Conservation (phyloP, 352 stramenopile species). For the Blastocystis sp. region DNA sequence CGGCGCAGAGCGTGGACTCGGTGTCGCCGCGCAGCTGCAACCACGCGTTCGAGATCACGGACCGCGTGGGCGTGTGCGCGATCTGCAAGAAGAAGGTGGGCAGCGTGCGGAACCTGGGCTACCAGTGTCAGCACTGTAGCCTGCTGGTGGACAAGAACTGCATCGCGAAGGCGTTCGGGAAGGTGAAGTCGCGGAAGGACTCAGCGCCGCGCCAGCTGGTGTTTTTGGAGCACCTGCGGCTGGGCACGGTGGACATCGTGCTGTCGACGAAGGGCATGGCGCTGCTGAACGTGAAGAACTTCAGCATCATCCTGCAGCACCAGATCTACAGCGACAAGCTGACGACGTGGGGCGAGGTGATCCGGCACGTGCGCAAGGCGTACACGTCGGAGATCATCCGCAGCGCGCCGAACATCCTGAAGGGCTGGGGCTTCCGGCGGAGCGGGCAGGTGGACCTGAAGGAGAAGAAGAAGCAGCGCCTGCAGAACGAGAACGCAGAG, state of each 20-base stretch:
- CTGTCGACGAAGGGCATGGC: slow-evolving; percentile 33
- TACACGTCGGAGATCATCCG: slow-evolving; percentile 57
- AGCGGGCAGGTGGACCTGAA: slow-evolving; percentile 2
- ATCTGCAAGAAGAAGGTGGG: slow-evolving; percentile 46
- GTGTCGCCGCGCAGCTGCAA: neutral
- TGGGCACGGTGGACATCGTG: slow-evolving; percentile 53
- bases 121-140: slow-evolving; percentile 43
- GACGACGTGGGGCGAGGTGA: slow-evolving; percentile 21
- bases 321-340: slow-evolving; percentile 62
- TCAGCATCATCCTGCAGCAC: slow-evolving; percentile 56
- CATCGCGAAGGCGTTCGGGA: slow-evolving; percentile 17
- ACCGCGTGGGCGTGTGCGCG: slow-evolving; percentile 10
- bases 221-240: slow-evolving; percentile 60
- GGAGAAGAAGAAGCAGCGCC: slow-evolving; percentile 2
- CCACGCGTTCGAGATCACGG: slow-evolving; percentile 52
- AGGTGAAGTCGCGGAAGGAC: neutral
- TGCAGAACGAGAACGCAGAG: neutral
- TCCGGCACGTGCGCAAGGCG: slow-evolving; percentile 38
- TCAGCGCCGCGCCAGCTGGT: slow-evolving; percentile 19
- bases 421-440: slow-evolving; percentile 29
- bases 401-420: slow-evolving; percentile 30
- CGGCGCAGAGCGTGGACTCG: neutral
- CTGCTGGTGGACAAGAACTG: slow-evolving; percentile 48
- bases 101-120: slow-evolving; percentile 50
- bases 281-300: slow-evolving; percentile 46